Evolutionary conservation across 345 rosid genomes (phyloP), one percentile per base, ranked within the genome.

Genomic region (Salix purpurea): DNA sequence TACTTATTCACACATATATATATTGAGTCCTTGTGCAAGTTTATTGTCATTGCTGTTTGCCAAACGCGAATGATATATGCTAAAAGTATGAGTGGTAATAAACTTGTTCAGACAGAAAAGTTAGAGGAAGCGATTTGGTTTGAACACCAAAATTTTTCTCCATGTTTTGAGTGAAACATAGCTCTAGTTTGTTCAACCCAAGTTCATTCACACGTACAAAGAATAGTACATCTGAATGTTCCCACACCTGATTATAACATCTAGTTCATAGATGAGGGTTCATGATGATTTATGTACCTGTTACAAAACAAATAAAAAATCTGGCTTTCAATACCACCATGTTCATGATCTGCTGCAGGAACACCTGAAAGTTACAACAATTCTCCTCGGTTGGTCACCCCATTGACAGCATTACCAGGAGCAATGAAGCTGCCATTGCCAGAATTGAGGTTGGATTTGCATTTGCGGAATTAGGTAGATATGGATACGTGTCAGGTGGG

Each of bases 401-500:
- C 30, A 81, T 18, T 13, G 37, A 71, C 5, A 83, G 48, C 6
- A 84, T 70, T 58, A 73, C 58, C 46, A 84, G 36, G 24, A 88
- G 73, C 46, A 77, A 67, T 18, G 88, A 77, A 60, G 83, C 84
- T 28, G 75, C 78, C 30, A 76, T 66, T 37, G 82, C 66, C 14
- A 61, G 73, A 73, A 61, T 58, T 32, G 86, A 8, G 23, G 76
- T 18, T 32, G 74, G 78, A 56, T 71, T 77, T 56, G 74, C 79
- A 77, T 26, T 13, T 19, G 90, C 94, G 19, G 91, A 84, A 79
- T 85, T 94, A 65, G 98, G 97, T 75, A 94, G 87, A 69, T 77
- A 90, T 26, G 98, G 97, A 83, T 91, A 94, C 16, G 91, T 70
- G 58, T 92, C 99, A 16, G 99, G 99, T 61, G 94, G 87, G 4